Evolutionary conservation across 352 stramenopile species (phyloP), one percentile per base, ranked within the genome.

Genomic region (Phytopythium oedochilum): DNA sequence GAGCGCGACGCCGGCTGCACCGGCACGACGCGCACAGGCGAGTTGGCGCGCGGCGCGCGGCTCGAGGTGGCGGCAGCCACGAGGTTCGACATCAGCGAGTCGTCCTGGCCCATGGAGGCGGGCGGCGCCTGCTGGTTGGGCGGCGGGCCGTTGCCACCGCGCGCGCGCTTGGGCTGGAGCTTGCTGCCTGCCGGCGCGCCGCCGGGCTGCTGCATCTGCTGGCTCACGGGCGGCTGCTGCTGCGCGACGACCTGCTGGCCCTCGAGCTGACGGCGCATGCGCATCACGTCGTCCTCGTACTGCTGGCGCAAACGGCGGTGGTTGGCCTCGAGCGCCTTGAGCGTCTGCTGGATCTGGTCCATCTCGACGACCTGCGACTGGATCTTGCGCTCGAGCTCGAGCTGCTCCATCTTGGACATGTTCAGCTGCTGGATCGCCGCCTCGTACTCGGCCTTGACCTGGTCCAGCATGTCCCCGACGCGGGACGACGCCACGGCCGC

Each of bases 371-470:
- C 81, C 58, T 94, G 84, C 35, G 81, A 86, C 60, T 90, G 81
- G 51, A 94, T 85, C 75, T 94, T 94, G 63, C 84, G 84, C 62
- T 94, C 82, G 61, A 92, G 73, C 55, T 92, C 84, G n/a, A 92
- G 75, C 61, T 92, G 82, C 55, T 92, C 84, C 73, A 94, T 91
- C 73, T 92, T 94, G 64, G 73, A 72, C 56, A 92, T 91, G 65
- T 92, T 92, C 2, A 94, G 73, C 59, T 94, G 84, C 64, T 94
- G 84, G 43, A 94, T 78, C 14, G 83, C 75, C 17, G 75, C 80
- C 57, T 94, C 82, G 56, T 91, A 94, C 61, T 94, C 84, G 48
- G 64, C 81, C 61, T 94, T 94, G 25, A 90, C 74, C 46, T 89
- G 83, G 63, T 94, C 84, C 29, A 94, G 69, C 79, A 92, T 91